Base-by-base conservation (phyloP, 2,329 filamentous ascomycete genomes). In the Aspergillus clavatus region DNA sequence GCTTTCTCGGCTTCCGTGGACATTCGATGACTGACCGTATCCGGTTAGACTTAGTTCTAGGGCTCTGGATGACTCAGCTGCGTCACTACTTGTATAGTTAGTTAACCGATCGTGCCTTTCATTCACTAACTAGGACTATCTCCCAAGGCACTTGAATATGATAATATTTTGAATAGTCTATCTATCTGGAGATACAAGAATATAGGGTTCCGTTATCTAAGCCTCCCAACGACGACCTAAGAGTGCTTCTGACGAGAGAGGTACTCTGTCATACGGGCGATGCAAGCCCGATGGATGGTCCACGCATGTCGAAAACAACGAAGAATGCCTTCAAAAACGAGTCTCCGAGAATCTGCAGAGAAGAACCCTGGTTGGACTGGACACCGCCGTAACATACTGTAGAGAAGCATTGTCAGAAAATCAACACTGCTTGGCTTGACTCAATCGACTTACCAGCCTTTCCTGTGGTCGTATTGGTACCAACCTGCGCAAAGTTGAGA, bases 261-360 rank as follows among this genome's bases (percentile, higher is more conserved):
- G 8, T 14, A 21, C 11, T 26, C 37, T 14, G 14, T 35, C 45
- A 55, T 12, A 41, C 43, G 40, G 72, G 71, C 27, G 69, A 63
- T 18, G 76, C 80, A 53, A 83, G 66, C 22, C 77, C 76, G 33
- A 83, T 62, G 12, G 67, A 70, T 3, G 73, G 74, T 1, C 68
- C 68, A 3, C 68, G 60, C 53, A 71, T 63, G 54, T 79, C 73
- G 58, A 84, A 84, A 45, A 80, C 78, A 37, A 80, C 79, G 56
- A 82, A 80, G 53, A 80, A 72, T 4, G 77, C 70, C 66, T 77
- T 80, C 57, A 83, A 72, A 63, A 83, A 76, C 21, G 76, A 72
- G 55, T 83, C 81, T n/a, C 81, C 81, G 44, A 75, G 76, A 40
- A 84, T 78, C 27, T 74, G 72, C 54, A 83, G 73, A 2, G 67